Base-by-base conservation (phyloP, 176 grass and related monocot species). In the Hyparrhenia diplandra region DNA sequence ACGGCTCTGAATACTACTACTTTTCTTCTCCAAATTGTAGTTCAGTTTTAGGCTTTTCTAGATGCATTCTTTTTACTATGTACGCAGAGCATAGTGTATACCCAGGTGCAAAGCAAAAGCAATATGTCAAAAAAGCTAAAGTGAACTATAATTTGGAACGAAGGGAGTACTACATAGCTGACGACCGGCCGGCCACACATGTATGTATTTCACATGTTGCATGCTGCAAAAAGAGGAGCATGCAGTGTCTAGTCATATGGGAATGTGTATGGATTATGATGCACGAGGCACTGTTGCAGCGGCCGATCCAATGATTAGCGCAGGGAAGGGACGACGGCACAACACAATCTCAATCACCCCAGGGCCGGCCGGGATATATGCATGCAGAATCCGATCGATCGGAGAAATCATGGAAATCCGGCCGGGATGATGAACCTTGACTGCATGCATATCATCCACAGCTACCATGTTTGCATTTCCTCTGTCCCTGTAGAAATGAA, bases 231-330 rank as follows among this genome's bases (percentile, higher is more conserved):
- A 79, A n/a, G n/a, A n/a, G n/a, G 71, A 77, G 55, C 29, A 63
- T 36, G 41, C 55, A 64, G 40, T n/a, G n/a, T 42, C 71, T 34
- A 58, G 28, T 73, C 35, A 51, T 82, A 37, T 40, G 37, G 68
- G 20, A 18, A 51, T n/a, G n/a, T n/a, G n/a, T n/a, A n/a, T 61
- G 54, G 21, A 59, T n/a, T 32, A 32, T 59, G 51, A 45, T 37
- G 12, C 79, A 18, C 11, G 35, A 20, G 36, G 36, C 21, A 43
- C 69, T 54, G 60, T 80, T 64, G 8, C 59, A 67, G 64, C 78
- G 47, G 64, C 64, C 68, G 67, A 18, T 72, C 83, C 83, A 89
- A 89, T 89, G 67, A 89, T 86, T 67, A 82, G 73, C 66, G n/a
- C n/a, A n/a, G n/a, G n/a, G n/a, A n/a, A 39, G 37, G 36, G 68